phyloP scores from a whole-genome alignment of 2,329 filamentous ascomycete species.

The Penicillium aurantiogriseum region DNA sequence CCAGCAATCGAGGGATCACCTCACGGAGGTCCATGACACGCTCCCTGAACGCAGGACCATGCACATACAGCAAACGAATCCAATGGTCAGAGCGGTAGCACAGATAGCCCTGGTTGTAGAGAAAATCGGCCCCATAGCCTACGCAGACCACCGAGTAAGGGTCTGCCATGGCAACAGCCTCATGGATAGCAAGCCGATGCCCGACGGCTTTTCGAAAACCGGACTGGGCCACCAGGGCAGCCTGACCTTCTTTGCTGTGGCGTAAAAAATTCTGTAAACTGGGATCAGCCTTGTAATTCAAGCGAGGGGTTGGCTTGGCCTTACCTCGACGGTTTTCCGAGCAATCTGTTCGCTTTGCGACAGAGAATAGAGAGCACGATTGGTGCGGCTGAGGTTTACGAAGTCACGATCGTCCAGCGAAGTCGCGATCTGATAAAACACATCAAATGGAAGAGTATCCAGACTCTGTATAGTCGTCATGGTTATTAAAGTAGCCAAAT shows the following conservation, averaged over 20 bases:
- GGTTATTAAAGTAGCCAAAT: background rate
- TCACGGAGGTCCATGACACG: slow-evolving; percentile 55
- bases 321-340: slow-evolving; percentile 59
- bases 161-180: slow-evolving; percentile 59
- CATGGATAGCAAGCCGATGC: slow-evolving; percentile 59
- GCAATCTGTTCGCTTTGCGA: slow-evolving; percentile 58
- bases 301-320: background rate
- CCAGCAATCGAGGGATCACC: slow-evolving; percentile 41
- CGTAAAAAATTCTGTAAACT: slow-evolving; percentile 40
- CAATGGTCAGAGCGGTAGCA: slow-evolving; percentile 59
- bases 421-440: slow-evolving; percentile 59
- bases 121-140: slow-evolving; percentile 59
- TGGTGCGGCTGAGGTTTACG: slow-evolving; percentile 55
- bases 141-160: slow-evolving; percentile 63
- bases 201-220: slow-evolving; percentile 57
- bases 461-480: slow-evolving; percentile 29
- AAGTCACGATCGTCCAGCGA: slow-evolving; percentile 59
- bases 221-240: slow-evolving; percentile 37
- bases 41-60: slow-evolving; percentile 50
- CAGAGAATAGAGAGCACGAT: slow-evolving; percentile 52
- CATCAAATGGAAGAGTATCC: slow-evolving; percentile 60
- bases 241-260: slow-evolving; percentile 47
- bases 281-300: slow-evolving; percentile 5
- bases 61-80: slow-evolving; percentile 61
- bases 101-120: slow-evolving; percentile 63